Percentiles rank a stretch among this genome's conserved stretches.
Evolutionary conservation across 2,329 filamentous ascomycete genomes (phyloP).

Genomic region (Pseudocercospora macadamiae): DNA sequence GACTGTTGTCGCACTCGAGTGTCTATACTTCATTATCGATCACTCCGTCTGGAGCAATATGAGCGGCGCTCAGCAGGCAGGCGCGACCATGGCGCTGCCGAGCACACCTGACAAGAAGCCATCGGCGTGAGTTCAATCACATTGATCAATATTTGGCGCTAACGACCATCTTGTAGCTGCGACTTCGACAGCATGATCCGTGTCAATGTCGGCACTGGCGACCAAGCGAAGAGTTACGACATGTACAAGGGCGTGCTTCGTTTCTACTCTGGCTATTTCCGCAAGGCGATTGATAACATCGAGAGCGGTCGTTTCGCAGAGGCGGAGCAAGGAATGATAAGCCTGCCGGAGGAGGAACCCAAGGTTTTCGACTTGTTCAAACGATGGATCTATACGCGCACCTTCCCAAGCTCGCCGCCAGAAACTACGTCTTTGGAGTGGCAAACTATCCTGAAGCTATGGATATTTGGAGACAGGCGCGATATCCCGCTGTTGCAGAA

Average conservation of each 20-base stretch:
- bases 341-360: conserved; percentile 18
- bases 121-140: neutral
- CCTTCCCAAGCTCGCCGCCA: neutral
- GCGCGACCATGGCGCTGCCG: neutral
- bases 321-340: conserved; percentile 9
- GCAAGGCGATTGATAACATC: conserved; percentile 20
- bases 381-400: conserved; percentile 24
- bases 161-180: neutral
- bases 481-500: conserved; percentile 14
- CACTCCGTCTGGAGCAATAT: no score
- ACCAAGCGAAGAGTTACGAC: conserved; percentile 13
- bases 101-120: neutral
- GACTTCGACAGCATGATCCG: conserved; percentile 6
- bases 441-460: neutral
- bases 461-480: conserved; percentile 19
- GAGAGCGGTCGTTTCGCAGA: conserved; percentile 19
- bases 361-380: conserved; percentile 21
- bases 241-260: conserved; percentile 25
- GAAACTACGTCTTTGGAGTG: neutral
- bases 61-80: neutral
- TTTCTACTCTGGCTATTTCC: conserved; percentile 30
- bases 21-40: no score
- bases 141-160: neutral
- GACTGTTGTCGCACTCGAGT: no score
- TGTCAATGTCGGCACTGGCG: conserved; percentile 18